Conservation (phyloP, 2,329 filamentous ascomycete species). For the Cercospora sp. region DNA sequence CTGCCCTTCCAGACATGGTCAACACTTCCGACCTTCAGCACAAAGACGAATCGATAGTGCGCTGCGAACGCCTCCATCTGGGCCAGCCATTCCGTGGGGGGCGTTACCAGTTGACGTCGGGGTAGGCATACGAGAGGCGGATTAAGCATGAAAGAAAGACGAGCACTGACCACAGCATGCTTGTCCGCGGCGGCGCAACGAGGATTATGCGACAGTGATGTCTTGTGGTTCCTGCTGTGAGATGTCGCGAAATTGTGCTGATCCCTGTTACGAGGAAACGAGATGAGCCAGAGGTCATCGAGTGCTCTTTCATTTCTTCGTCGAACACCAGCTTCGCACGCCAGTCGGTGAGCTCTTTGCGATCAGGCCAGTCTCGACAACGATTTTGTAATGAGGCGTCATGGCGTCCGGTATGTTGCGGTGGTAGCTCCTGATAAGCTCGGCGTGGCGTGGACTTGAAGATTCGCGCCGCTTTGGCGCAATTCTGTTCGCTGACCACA, state of each 20-base stretch:
- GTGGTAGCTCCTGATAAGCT: constrained; percentile 4
- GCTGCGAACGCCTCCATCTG: not conserved
- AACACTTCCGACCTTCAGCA: not conserved
- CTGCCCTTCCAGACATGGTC: not conserved
- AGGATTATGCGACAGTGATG: not conserved
- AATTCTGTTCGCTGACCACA: not conserved
- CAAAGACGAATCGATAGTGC: not conserved
- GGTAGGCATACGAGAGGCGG: constrained; percentile 3
- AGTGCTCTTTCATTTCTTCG: constrained; percentile 2
- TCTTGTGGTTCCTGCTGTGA: not conserved
- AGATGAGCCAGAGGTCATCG: not conserved
- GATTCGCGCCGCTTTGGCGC: not conserved
- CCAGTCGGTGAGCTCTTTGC: not conserved
- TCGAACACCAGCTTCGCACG: not conserved
- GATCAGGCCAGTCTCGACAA: constrained; percentile 8
- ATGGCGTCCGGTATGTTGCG: constrained; percentile 8
- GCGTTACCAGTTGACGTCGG: not conserved
- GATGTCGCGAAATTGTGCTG: not conserved
- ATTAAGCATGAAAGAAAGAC: constrained; percentile 11
- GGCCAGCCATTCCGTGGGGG: not conserved
- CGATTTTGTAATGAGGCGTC: constrained; percentile 3
- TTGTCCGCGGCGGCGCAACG: not conserved
- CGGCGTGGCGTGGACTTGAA: not conserved
- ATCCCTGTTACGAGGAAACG: not conserved
- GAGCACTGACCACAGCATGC: constrained; percentile 11